Percentiles rank a stretch among this genome's conserved stretches.
Evolutionary conservation across 208 protist genomes (phyloP).

Genomic region (Leishmania tarentolae): DNA sequence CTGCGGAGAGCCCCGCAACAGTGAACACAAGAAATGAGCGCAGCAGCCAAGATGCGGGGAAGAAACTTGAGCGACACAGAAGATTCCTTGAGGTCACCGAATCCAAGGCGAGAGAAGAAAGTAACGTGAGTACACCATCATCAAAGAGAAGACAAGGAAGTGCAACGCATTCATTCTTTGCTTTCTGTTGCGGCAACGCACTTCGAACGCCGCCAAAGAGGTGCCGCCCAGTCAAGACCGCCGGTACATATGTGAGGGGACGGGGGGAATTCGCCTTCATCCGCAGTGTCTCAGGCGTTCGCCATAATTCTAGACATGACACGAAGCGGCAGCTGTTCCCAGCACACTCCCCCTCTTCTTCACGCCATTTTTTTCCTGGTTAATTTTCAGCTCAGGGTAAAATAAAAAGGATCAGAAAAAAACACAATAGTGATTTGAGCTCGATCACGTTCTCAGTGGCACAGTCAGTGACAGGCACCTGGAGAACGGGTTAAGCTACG

Average conservation of each 20-base stretch:
- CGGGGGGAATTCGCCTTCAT: neutral
- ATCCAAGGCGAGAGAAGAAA: neutral
- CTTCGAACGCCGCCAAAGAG: neutral
- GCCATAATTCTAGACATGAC: neutral
- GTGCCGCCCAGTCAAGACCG: neutral
- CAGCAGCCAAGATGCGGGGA: neutral
- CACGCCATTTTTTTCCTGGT: too few relatives aligned
- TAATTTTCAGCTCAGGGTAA: neutral
- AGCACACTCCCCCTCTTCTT: neutral
- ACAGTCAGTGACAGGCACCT: conserved; percentile 17
- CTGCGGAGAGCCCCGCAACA: neutral
- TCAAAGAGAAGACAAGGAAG: neutral
- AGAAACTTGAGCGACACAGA: neutral
- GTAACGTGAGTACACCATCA: neutral
- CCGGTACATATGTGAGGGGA: too few relatives aligned
- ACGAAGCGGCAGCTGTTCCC: neutral
- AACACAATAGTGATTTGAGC: conserved; percentile 23
- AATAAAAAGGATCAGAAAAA: neutral
- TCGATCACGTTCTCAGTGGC: neutral
- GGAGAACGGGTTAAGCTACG: conserved; percentile 4
- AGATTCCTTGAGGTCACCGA: neutral
- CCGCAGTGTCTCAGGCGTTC: neutral
- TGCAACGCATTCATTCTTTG: neutral
- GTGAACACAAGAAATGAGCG: neutral
- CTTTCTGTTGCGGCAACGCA: neutral